Conservation (phyloP, 192 early-diverging fungal species). For the Jimgerdemannia lactiflua region DNA sequence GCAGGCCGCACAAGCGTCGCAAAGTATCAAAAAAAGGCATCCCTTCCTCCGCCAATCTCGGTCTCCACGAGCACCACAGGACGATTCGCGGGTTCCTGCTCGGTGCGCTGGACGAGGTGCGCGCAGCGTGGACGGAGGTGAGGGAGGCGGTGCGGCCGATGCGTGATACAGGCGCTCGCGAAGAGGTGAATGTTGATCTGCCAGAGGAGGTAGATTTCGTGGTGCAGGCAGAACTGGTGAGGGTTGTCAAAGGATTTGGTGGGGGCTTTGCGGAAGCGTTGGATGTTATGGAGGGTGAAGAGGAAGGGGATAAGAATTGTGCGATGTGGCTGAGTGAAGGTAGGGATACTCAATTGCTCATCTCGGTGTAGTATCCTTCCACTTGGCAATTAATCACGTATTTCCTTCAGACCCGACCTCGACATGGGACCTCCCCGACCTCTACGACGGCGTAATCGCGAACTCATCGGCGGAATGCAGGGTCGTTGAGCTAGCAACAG, state of each 20-base stretch:
- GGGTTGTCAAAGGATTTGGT: conserved; percentile 9
- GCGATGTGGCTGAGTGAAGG: not conserved
- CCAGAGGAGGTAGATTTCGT: conserved; percentile 9
- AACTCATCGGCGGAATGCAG: not conserved
- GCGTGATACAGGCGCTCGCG: not conserved
- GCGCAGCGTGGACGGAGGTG: not conserved
- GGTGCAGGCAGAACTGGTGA: conserved; percentile 8
- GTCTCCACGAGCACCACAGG: not conserved
- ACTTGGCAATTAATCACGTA: not conserved
- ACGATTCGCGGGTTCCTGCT: not conserved
- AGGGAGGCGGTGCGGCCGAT: not conserved
- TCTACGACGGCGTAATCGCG: conserved; percentile 10
- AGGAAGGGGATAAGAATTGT: not conserved
- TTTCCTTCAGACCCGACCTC: conserved; percentile 2
- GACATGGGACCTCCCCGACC: conserved; percentile 10
- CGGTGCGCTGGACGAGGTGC: not conserved
- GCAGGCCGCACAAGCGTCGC: conserved; percentile 1
- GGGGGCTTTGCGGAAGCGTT: not conserved
- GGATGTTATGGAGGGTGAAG: not conserved
- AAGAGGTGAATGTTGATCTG: not conserved
- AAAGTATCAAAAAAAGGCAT: not conserved
- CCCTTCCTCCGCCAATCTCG: not conserved
- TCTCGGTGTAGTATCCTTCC: no score
- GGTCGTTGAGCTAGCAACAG: not conserved
- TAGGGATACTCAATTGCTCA: not conserved